These are phyloP conservation scores for Mortierella sp. DNA, from an alignment of 371 early-diverging fungal species.

Conservation along the genomic window DNA sequence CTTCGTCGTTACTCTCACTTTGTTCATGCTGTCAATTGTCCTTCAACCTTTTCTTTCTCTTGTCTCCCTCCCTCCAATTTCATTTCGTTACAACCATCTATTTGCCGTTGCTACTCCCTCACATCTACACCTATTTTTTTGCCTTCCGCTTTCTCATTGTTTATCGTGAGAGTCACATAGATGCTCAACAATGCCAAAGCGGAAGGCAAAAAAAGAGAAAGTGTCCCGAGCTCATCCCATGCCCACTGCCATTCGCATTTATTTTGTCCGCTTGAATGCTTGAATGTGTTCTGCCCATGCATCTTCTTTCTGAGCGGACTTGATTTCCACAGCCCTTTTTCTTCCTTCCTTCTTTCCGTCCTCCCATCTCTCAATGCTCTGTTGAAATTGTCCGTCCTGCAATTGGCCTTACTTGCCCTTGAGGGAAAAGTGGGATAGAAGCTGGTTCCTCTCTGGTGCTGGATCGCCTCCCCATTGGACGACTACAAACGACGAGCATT, in stretches of 20 bases:
- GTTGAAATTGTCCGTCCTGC: background rate
- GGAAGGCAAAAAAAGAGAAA: background rate
- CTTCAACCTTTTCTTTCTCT: too few species aligned
- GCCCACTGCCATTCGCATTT: background rate
- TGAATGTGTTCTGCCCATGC: too few species aligned
- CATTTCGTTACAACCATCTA: too few species aligned
- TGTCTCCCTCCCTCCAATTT: too few species aligned
- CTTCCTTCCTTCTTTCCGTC: background rate
- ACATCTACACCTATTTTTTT: background rate
- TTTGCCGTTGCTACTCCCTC: background rate
- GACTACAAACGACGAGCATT: too few species aligned
- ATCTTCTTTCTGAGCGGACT: background rate
- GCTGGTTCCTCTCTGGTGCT: constrained; percentile 18
- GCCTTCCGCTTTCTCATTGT: background rate
- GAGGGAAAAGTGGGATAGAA: constrained; percentile 25
- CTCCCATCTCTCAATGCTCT: background rate
- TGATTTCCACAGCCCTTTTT: constrained; percentile 1
- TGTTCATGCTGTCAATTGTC: too few species aligned
- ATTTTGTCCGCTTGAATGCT: background rate
- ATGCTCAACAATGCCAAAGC: background rate
- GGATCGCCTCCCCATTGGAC: background rate
- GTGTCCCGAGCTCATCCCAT: background rate
- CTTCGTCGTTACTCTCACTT: too few species aligned
- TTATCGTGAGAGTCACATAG: background rate
- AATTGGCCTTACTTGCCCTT: background rate